A percentile compares a stretch with the other conserved stretches of the same genome.
Conservation (phyloP, 371 early-diverging fungal species). For the Apophysomyces elegans region DNA sequence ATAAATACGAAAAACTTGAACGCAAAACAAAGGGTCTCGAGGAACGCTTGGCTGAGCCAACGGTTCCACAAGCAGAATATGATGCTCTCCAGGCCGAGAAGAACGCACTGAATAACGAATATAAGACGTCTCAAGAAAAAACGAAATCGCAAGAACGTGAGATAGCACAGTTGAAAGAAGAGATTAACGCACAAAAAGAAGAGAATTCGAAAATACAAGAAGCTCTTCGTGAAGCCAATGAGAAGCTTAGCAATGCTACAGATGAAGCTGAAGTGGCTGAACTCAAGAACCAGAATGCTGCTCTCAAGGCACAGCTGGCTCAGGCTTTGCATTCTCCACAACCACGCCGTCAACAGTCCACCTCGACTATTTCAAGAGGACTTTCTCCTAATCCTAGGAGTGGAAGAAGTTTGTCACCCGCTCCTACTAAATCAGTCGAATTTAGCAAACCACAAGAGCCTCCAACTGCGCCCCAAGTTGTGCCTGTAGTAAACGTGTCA, state of each 20-base stretch:
- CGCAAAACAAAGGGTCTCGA: constrained; percentile 54
- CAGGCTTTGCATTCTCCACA: constrained; percentile 35
- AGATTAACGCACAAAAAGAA: constrained; percentile 64
- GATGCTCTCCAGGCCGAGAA: constrained; percentile 61
- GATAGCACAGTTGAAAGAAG: constrained; percentile 59
- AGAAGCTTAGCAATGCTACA: constrained; percentile 33
- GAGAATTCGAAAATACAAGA: constrained; percentile 69
- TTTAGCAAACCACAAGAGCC: constrained; percentile 3
- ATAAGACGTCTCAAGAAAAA: constrained; percentile 56
- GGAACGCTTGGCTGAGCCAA: constrained; percentile 58
- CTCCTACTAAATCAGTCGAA: constrained; percentile 31
- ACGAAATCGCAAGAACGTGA: constrained; percentile 69
- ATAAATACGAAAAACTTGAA: constrained; percentile 68
- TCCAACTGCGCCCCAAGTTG: no score
- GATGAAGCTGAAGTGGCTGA: constrained; percentile 51
- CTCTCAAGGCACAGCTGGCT: constrained; percentile 53
- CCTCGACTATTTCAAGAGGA: constrained; percentile 20
- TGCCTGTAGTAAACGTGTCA: constrained; percentile 2
- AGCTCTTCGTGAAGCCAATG: constrained; percentile 41
- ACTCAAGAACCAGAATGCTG: constrained; percentile 50
- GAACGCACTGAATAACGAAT: constrained; percentile 43
- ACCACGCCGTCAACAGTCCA: constrained; percentile 42
- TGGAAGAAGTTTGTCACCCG: constrained; percentile 41
- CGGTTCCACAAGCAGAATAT: constrained; percentile 66
- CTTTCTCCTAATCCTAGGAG: constrained; percentile 36